Evolutionary conservation across 768 basidiomycete genomes (phyloP).

Genomic region (Lactarius quietus): DNA sequence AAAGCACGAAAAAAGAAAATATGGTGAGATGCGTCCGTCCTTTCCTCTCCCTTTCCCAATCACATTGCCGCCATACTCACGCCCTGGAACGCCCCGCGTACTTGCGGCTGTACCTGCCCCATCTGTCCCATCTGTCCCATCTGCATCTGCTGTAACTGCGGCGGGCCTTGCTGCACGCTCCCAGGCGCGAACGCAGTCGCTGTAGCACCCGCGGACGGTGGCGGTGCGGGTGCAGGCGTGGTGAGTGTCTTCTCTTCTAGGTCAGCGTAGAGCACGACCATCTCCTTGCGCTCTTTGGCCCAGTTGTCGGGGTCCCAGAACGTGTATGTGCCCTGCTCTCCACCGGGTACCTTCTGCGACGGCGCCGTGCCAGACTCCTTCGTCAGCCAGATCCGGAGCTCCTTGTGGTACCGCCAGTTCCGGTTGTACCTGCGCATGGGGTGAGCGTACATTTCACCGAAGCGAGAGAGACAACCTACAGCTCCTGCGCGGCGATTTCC

Average conservation of each 20-base stretch:
- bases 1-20: not conserved
- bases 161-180: constrained; percentile 12
- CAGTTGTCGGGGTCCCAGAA: constrained; percentile 38
- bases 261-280: constrained; percentile 30
- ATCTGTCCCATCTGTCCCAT: constrained; percentile 18
- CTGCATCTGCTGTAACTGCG: constrained; percentile 21
- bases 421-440: constrained; percentile 65
- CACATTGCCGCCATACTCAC: constrained; percentile 28
- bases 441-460: too few species aligned
- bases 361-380: constrained; percentile 78
- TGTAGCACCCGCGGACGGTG: constrained; percentile 21
- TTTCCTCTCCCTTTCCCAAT: too few species aligned
- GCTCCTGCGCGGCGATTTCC: constrained; percentile 88
- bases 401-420: constrained; percentile 95
- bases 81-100: constrained; percentile 27
- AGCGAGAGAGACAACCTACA: constrained; percentile 53
- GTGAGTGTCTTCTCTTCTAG: constrained; percentile 29
- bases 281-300: constrained; percentile 33
- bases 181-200: constrained; percentile 8
- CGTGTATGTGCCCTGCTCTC: constrained; percentile 68
- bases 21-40: too few species aligned
- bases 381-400: constrained; percentile 75
- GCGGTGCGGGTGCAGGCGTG: constrained; percentile 5
- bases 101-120: constrained; percentile 23
- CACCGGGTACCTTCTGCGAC: constrained; percentile 69